These are phyloP conservation scores for Phytophthora melonis DNA, from an alignment of 352 stramenopile species.

Conservation along the genomic window DNA sequence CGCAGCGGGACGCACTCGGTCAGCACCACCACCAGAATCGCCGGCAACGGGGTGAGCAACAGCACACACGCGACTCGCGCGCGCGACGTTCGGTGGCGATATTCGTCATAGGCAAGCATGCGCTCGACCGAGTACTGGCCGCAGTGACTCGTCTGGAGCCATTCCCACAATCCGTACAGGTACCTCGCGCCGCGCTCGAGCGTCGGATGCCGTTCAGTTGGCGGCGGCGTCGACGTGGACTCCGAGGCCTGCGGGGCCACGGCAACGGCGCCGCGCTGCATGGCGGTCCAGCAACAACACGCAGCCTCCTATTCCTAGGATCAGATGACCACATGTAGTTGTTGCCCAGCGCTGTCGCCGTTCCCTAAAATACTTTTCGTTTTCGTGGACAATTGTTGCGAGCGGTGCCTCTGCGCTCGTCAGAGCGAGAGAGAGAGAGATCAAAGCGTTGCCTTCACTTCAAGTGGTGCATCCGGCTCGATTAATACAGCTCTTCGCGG, in stretches of 20 bases:
- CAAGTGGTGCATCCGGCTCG: constrained; percentile 18
- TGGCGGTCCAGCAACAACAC: too few species aligned
- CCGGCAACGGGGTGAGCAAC: constrained; percentile 8
- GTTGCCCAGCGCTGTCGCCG: background rate
- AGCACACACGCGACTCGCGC: constrained; percentile 11
- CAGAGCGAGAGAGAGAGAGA: background rate
- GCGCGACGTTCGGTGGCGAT: constrained; percentile 24
- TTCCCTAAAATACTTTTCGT: background rate
- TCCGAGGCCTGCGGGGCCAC: constrained; percentile 1
- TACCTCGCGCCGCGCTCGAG: background rate
- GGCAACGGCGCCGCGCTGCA: background rate
- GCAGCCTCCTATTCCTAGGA: background rate
- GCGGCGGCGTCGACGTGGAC: too few species aligned
- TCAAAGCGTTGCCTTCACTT: constrained; percentile 1
- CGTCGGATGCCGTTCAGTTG: constrained; percentile 28
- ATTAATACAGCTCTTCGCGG: constrained; percentile 21
- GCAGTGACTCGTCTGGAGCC: constrained; percentile 31
- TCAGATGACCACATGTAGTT: background rate
- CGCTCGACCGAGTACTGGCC: constrained; percentile 22
- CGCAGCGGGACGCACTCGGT: constrained; percentile 5
- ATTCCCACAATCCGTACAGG: constrained; percentile 23
- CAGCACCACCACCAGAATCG: constrained; percentile 5
- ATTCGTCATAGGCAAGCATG: constrained; percentile 31
- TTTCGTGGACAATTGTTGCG: background rate
- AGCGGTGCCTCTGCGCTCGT: background rate